Evolutionary conservation across 306 rosid genomes (phyloP).

Genomic region (Ochetophila trinervis): DNA sequence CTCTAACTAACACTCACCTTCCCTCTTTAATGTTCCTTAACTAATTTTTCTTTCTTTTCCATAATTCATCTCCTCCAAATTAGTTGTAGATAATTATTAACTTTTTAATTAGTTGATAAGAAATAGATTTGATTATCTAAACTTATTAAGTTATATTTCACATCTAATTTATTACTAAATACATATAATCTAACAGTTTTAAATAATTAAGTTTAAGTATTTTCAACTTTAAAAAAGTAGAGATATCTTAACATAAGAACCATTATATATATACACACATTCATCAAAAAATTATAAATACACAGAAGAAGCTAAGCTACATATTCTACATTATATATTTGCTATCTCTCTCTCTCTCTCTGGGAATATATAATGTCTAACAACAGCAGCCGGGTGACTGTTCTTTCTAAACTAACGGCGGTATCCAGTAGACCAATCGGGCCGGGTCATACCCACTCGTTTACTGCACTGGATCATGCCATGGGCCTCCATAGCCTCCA

Average conservation of each 20-base stretch:
- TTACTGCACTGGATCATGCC: conserved; percentile 45
- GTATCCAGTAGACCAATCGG: conserved; percentile 56
- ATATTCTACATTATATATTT: not conserved
- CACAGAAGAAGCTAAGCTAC: not conserved
- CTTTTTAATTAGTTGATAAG: too few relatives aligned
- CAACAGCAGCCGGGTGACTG: conserved; percentile 23
- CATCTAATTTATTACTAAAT: too few relatives aligned
- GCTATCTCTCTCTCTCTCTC: not conserved
- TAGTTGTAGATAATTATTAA: too few relatives aligned
- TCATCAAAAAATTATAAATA: too few relatives aligned
- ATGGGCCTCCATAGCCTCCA: conserved; percentile 52
- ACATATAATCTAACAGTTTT: too few relatives aligned
- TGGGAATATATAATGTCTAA: conserved; percentile 7
- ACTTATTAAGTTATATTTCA: too few relatives aligned
- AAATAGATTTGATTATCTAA: too few relatives aligned
- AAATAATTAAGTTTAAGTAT: too few relatives aligned
- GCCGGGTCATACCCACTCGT: conserved; percentile 25
- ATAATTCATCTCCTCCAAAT: not conserved
- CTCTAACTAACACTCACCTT: conserved; percentile 6
- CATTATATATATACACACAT: not conserved
- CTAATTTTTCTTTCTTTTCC: not conserved
- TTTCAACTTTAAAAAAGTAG: too few relatives aligned
- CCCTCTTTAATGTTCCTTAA: conserved; percentile 7
- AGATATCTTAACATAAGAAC: too few relatives aligned
- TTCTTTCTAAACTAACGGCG: conserved; percentile 42